Evolutionary conservation across 208 protist genomes (phyloP), one percentile per base, ranked within the genome.

Genomic region (Leishmania aethiopica): DNA sequence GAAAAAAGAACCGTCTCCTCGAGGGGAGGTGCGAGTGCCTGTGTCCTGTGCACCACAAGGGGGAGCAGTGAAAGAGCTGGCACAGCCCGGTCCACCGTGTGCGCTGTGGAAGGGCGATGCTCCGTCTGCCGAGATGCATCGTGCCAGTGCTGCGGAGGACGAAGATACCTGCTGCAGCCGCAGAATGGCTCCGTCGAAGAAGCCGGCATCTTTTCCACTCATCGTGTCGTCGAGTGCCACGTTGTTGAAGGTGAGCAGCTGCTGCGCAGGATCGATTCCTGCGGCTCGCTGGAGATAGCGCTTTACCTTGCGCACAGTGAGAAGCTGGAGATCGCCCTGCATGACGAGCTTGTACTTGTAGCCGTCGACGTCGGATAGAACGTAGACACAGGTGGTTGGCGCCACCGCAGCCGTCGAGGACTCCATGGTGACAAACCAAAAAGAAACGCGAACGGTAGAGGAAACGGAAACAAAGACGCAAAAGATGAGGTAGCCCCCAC

Each of bases 311-410:
- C 77, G 55, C 37, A 85, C 78, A 0, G 86, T 89, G 5, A 97
- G 86, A 62, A 83, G 51, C 28, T 78, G 70, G 49, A 96, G 66
- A 35, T 92, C 88, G n/a, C 92, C 92, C 47, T 95, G 88, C 78
- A 98, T 78, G 11, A 97, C 89, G 3, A 98, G 84, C 83, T 97
- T 96, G 84, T 96, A 97, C 78, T 90, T 94, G 75, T 87, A 90
- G 37, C 93, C 93, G 70, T 97, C 92, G 49, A 94, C 86, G 15
- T 90, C 87, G 5, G 92, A 95, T 0, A 96, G 85, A 28, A 97
- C 92, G 78, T 94, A 93, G 22, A 93, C 76, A 60, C 81, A 88
- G 57, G 80, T 75, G 35, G 72, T 62, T 7, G 70, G 45, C 17
- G n/a, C 19, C 8, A 7, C 32, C 4, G 64, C 64, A 40, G 71